These are phyloP conservation scores for Bretziella fagacearum DNA, from an alignment of 2,329 filamentous ascomycete genomes.

Conservation along the genomic window DNA sequence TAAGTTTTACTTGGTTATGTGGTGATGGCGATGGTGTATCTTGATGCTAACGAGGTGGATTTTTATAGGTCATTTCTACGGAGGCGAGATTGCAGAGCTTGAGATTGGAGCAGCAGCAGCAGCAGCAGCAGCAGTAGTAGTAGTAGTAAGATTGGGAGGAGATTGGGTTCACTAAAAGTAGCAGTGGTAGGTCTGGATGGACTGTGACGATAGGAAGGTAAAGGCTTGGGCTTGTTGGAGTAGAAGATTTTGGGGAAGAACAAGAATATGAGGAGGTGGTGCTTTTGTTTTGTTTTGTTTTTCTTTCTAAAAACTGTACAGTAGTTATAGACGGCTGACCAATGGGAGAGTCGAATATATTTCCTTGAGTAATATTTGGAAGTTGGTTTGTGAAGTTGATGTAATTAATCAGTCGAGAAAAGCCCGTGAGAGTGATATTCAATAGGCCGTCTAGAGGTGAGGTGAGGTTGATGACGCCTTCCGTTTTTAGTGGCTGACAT, in stretches of 20 bases:
- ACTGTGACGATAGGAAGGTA: background rate
- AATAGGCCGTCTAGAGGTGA: too few species aligned
- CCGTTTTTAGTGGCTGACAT: conserved; percentile 8
- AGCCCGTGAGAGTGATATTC: too few species aligned
- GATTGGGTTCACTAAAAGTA: too few species aligned
- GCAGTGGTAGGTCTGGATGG: too few species aligned
- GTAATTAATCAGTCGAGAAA: too few species aligned
- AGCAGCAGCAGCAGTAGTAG: background rate
- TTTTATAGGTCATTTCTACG: conserved; percentile 59
- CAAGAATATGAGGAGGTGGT: too few species aligned
- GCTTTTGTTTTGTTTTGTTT: conserved; percentile 12
- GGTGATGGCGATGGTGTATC: background rate
- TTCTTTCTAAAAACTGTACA: conserved; percentile 14
- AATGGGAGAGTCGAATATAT: conserved; percentile 4
- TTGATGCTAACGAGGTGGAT: conserved; percentile 18
- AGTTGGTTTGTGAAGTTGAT: background rate
- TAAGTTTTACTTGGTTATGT: conserved; percentile 31
- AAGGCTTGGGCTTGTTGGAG: background rate
- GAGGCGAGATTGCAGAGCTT: conserved; percentile 81
- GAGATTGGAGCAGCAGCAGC: conserved; percentile 14
- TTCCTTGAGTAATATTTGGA: background rate
- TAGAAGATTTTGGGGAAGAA: background rate
- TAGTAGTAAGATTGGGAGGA: too few species aligned
- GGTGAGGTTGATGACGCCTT: background rate
- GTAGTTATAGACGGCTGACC: conserved; percentile 14